Conservation (phyloP, 176 grass and related monocot species). For the Hsuehochloa calcarea region DNA sequence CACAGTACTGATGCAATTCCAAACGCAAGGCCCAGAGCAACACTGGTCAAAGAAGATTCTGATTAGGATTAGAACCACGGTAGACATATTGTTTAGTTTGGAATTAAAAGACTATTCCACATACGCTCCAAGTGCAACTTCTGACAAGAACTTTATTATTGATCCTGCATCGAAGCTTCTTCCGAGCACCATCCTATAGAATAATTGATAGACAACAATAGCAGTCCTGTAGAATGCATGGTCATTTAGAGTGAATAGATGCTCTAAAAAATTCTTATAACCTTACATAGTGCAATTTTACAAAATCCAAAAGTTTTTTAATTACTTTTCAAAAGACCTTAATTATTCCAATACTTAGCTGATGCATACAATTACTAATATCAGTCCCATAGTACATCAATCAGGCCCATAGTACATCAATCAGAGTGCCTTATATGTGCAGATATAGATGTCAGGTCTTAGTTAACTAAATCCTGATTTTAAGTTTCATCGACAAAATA, state of each 20-base stretch:
- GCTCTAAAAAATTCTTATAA: not conserved
- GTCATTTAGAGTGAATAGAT: not conserved
- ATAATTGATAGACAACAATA: constrained; percentile 95
- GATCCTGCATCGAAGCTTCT: constrained; percentile 64
- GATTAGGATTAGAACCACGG: constrained; percentile 8
- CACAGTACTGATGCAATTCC: constrained; percentile 87
- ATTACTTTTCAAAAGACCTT: not conserved
- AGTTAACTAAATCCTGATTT: not conserved
- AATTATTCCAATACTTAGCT: not conserved
- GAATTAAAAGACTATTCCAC: constrained; percentile 32
- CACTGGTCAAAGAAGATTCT: constrained; percentile 54
- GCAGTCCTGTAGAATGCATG: constrained; percentile 72
- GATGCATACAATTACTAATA: not conserved
- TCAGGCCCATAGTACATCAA: not conserved
- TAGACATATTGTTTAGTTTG: not conserved
- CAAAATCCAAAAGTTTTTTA: not conserved
- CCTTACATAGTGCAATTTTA: not conserved
- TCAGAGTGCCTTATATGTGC: not conserved
- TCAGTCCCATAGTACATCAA: not conserved
- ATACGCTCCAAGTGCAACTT: constrained; percentile 96
- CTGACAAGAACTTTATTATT: constrained; percentile 79
- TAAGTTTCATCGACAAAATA: not conserved
- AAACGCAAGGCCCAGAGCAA: constrained; percentile 81
- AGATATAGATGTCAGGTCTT: not conserved
- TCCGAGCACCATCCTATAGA: constrained; percentile 88